Base-by-base conservation (phyloP, 1,139 yeast species). In the Sugiyamaella castrensis region DNA sequence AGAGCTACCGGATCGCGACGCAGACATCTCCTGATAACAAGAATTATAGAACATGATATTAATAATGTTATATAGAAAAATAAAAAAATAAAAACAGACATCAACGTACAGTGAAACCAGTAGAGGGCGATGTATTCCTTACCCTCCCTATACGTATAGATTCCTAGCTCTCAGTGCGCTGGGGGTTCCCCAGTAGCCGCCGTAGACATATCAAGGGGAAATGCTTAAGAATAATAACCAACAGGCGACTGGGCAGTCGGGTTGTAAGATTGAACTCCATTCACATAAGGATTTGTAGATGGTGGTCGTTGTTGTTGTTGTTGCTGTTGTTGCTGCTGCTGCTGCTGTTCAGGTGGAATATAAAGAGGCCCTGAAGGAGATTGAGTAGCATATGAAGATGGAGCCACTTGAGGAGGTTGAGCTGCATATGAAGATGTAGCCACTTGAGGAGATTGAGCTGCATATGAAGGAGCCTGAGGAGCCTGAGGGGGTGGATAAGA, bases 221-320 rank as follows among this genome's bases (percentile, higher is more conserved):
- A 19, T 19, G 24, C 24, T 29, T 42, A 42, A 7, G 46, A 35
- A 12, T 29, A 33, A 19, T 42, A 42, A 16, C 46, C 40, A 26
- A 42, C 39, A 4, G 46, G 35, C 11, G 46, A 28, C n/a, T 28
- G 40, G 28, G 46, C n/a, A 2, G 46, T 39, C 16, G 46, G 46
- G 29, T 42, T 42, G 19, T 52, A 40, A 8, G 43, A 29, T 13
- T 37, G 47, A 28, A 43, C 47, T 8, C 47, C 47, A 27, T 43
- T 43, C 4, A 26, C 47, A 16, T 43, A 43, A 9, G 47, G 47
- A 31, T 43, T 43, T 7, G 47, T 37, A 7, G 47, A 32, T 1
- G 47, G 47, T 7, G 47, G 47, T 15, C 46, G 19, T 5, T 11
- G 37, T 10, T 34, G 46, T 28, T 34, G 35, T 9, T n/a, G 36